Evolutionary conservation across 345 rosid genomes (phyloP), one percentile per base, ranked within the genome.

Genomic region (Salix exigua): DNA sequence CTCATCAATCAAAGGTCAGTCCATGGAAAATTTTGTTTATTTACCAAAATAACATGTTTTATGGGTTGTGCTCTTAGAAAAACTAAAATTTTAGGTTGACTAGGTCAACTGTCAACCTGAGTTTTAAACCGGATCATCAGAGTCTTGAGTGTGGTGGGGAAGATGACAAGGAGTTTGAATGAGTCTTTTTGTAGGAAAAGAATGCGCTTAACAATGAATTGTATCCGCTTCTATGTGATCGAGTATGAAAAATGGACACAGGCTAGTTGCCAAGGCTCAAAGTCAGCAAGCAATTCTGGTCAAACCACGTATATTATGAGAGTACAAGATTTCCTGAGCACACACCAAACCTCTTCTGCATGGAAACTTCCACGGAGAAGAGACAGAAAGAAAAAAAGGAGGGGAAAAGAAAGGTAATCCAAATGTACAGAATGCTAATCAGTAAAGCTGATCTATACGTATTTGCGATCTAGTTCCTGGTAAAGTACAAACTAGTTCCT

Each of bases 401-500:
- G 7, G 7, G 2, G 1, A 8, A 62, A 14, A 12, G 66, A 23
- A 51, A 67, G 72, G 28, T 26, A 58, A 67, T 10, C 26, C 10
- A 64, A 70, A 77, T 70, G 62, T 70, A 61, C 78, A 75, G 26
- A 40, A 28, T 26, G 16, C 33, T 11, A 30, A 21, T 64, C 18
- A 4, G 48, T 2, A 35, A 2, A 35, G 9, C 60, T 16, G 23
- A 38, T 44, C 33, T 19, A 23, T 58, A 26, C 31, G 25, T 19
- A 1, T 53, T n/a, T 44, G 55, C 25, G 35, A 66, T 65, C 73
- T 80, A 82, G 73, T 78, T 61, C 7, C 66, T 82, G 4, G 85
- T 82, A 68, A 82, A 73, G 77, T 89, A 92, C 78, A 91, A 76
- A 75, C 87, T 83, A 28, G 88, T 84, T 72, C 94, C 91, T 78